Base-by-base conservation (phyloP, 2,329 filamentous ascomycete genomes). In the Ophidiomyces ophidiicola region DNA sequence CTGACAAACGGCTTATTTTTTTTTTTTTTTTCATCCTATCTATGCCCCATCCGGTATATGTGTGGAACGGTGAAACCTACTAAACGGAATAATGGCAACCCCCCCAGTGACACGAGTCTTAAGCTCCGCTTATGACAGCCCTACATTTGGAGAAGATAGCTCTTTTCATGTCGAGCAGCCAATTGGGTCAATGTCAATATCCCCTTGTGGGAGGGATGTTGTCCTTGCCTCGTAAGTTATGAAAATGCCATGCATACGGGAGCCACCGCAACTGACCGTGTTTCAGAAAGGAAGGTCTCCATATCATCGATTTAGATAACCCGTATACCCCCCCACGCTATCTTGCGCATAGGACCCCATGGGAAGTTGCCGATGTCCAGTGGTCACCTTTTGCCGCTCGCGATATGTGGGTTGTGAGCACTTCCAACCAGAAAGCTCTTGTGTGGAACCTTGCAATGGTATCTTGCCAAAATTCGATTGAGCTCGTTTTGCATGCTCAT, bases 361-460 rank as follows among this genome's bases (percentile, higher is more conserved):
- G 87, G 85, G 78, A 93, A 36, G 87, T 94, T 4, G 86, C 88
- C 7, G 88, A 94, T 59, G 87, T 94, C 20, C 88, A 94, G 60
- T 94, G 88, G 88, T 94, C 85, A 7, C 88, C 88, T 1, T 94
- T 94, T 57, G 82, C 87, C 8, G 76, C 74, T 14, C 76, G 87
- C 33, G 83, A 93, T 57, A 87, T 87, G 53, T 94, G 88, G 87
- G 81, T 94, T 12, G 83, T 85, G 24, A 93, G 85, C 43, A 94
- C 87, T 1, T 88, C 86, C 12, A 94, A 94, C 57, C 87, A 94
- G 58, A 85, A 90, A 50, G 90, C 87, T 14, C 68, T 94, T 36
- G 83, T 94, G 14, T 94, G 86, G 86, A 94, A 94, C 57, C 67
- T 94, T 44, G 84, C 81, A 48, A 71, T 85, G 56, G 65, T 66